Evolutionary conservation across 352 stramenopile genomes (phyloP), one percentile per base, ranked within the genome.

Genomic region (Phytophthora aleatoria): DNA sequence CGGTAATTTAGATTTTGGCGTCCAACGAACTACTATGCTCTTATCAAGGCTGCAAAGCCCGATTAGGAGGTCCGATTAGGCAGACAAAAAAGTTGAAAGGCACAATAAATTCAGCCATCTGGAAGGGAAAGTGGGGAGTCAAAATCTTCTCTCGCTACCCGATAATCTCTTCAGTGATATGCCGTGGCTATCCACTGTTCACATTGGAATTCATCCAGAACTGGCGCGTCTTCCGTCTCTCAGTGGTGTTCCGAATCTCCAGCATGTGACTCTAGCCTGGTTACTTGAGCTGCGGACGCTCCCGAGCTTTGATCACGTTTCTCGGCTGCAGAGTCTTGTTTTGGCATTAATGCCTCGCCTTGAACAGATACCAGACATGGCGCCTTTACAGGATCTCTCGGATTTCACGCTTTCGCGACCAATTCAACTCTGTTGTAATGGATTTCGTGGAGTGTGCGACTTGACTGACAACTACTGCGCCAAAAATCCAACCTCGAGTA

Each of bases 91-190:
- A n/a, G n/a, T n/a, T n/a, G n/a, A n/a, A n/a, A n/a, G n/a, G n/a
- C n/a, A n/a, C n/a, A n/a, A n/a, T 80, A 55, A 41, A 58, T 36
- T 27, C n/a, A 71, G 64, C 5, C 64, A 72, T 50, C 27, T 72
- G 30, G 64, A 72, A 52, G 64, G 64, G 8, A 72, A 72, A 36
- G 30, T 44, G 24, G 50, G 41, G 2, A 54, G 44, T 54, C 50
- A 42, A 27, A 72, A 68, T 15, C 16, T 72, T 3, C 42, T 38
- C 16, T 6, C 1, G 4, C 39, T 72, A 3, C 57, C 57, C 7
- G 57, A 64, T n/a, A 38, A 64, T 12, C 58, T 72, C 4, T 71
- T 72, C 52, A 60, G 38, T 28, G 47, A 67, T 45, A 72, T 72
- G 58, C 57, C 51, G 7, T 67, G 58, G 64, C 28, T 72, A 13